Evolutionary conservation across 148 eudicot genomes (phyloP).

Genomic region (Spergularia bocconei): DNA sequence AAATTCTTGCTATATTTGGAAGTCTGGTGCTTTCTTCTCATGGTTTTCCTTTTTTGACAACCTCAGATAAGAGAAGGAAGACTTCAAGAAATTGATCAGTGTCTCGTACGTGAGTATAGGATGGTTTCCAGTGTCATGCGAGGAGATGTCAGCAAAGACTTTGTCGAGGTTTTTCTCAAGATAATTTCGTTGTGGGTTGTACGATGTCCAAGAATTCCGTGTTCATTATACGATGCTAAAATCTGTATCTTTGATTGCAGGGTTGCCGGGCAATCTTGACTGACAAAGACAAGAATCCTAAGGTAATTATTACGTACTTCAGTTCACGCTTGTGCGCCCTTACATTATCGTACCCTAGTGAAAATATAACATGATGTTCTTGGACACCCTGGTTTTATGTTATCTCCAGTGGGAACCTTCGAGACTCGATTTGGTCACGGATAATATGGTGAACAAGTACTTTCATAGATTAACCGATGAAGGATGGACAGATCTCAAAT

Average conservation of each 20-base stretch:
- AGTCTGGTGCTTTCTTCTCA: not conserved
- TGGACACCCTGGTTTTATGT: not conserved
- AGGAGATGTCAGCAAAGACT: slow-evolving; percentile 77
- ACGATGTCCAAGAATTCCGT: too few species aligned
- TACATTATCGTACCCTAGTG: not conserved
- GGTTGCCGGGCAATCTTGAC: slow-evolving; percentile 86
- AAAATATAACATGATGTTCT: not conserved
- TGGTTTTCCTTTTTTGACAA: not conserved
- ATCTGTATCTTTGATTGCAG: slow-evolving; percentile 38
- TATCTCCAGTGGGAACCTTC: slow-evolving; percentile 79
- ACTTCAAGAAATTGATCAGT: slow-evolving; percentile 83
- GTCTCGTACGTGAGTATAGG: slow-evolving; percentile 86
- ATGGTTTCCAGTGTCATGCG: slow-evolving; percentile 72
- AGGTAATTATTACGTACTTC: slow-evolving; percentile 37
- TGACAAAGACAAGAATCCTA: slow-evolving; percentile 87
- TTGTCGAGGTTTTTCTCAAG: slow-evolving; percentile 55
- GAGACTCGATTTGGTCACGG: slow-evolving; percentile 57
- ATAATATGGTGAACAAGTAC: slow-evolving; percentile 61
- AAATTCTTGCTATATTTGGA: not conserved
- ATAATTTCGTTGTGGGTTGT: not conserved
- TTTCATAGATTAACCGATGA: slow-evolving; percentile 54
- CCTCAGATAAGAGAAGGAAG: slow-evolving; percentile 90
- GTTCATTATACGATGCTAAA: slow-evolving; percentile 8
- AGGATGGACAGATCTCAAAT: slow-evolving; percentile 66
- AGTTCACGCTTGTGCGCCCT: not conserved